Base-by-base conservation (phyloP, 768 basidiomycete species). In the Lactarius deliciosus region DNA sequence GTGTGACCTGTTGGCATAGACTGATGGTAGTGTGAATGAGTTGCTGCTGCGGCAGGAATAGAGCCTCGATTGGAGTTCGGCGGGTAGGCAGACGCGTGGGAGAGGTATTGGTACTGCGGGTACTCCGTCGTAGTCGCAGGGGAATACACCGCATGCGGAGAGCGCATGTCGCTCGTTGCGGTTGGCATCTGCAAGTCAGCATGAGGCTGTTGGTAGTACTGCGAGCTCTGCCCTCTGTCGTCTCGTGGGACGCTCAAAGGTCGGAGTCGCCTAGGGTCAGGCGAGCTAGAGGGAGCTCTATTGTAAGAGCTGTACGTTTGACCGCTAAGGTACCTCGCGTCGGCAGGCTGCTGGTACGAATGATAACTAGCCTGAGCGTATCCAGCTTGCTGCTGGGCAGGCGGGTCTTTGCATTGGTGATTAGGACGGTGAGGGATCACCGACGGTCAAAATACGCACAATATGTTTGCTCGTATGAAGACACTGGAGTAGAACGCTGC, bases 1-100 rank as follows among this genome's bases (percentile, higher is more conserved):
- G 76, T 69, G 56, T 79, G 80, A 61, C 77, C 74, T 56, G 73
- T 64, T 38, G 50, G 15, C 40, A 63, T 36, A 28, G 61, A n/a
- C 13, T 74, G 72, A 57, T 70, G 70, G n/a, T 70, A 62, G 2
- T 65, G 28, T 41, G 63, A 22, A 50, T 25, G 45, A 47, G 73
- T 65, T 57, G 68, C 68, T 2, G 70, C 59, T 28, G 63, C 60
- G 38, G 64, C 57, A 1, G 72, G 28, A 4, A 69, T 62, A 58
- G 47, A 5, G 43, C 73, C 66, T 40, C 75, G 70, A 20, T 73
- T 71, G 3, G 74, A 68, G 50, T 32, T 45, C 15, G 63, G 11
- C 18, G 55, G 7, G 43, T 69, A 66, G n/a, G 38, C 15, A 30
- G 45, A n/a, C 9, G 62, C 7, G 43, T 36, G 30, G 32, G 56